Conservation (phyloP, 108 stramenopile species). For the Parietichytrium sp. region DNA sequence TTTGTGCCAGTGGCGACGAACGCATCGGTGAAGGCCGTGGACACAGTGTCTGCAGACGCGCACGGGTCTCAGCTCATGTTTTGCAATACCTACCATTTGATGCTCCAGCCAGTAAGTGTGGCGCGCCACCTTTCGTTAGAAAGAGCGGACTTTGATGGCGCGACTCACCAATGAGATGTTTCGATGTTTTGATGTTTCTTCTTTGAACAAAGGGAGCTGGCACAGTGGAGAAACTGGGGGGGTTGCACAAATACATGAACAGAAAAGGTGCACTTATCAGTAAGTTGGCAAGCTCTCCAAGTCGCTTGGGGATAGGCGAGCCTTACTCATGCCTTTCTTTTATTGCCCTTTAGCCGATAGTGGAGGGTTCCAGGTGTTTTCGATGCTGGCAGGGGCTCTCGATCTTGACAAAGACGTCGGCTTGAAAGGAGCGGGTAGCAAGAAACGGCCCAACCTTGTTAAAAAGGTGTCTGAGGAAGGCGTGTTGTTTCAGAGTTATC, state of each 20-base stretch:
- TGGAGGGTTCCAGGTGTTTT: slow-evolving; percentile 90
- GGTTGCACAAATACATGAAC: slow-evolving; percentile 79
- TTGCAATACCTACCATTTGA: slow-evolving; percentile 87
- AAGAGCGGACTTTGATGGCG: too few species aligned
- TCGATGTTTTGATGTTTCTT: too few species aligned
- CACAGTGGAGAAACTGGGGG: slow-evolving; percentile 76
- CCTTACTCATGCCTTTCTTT: not conserved
- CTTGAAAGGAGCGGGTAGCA: slow-evolving; percentile 55
- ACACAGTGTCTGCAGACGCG: slow-evolving; percentile 57
- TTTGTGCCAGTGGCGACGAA: slow-evolving; percentile 92
- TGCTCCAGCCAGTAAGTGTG: slow-evolving; percentile 90
- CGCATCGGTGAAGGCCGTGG: slow-evolving; percentile 69
- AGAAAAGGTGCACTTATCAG: slow-evolving; percentile 70
- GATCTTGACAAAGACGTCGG: slow-evolving; percentile 71
- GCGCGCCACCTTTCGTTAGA: too few species aligned
- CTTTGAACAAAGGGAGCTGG: too few species aligned
- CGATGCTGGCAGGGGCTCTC: slow-evolving; percentile 71
- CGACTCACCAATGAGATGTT: too few species aligned
- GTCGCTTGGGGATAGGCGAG: too few species aligned
- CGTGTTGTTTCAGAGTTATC: slow-evolving; percentile 76
- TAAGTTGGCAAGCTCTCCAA: not conserved
- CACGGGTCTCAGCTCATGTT: slow-evolving; percentile 79
- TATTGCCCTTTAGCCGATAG: slow-evolving; percentile 62
- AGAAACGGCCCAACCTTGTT: slow-evolving; percentile 24
- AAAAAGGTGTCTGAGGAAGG: slow-evolving; percentile 86